Evolutionary conservation across 2,329 filamentous ascomycete genomes (phyloP).

Genomic region (Xylariaceae sp.): DNA sequence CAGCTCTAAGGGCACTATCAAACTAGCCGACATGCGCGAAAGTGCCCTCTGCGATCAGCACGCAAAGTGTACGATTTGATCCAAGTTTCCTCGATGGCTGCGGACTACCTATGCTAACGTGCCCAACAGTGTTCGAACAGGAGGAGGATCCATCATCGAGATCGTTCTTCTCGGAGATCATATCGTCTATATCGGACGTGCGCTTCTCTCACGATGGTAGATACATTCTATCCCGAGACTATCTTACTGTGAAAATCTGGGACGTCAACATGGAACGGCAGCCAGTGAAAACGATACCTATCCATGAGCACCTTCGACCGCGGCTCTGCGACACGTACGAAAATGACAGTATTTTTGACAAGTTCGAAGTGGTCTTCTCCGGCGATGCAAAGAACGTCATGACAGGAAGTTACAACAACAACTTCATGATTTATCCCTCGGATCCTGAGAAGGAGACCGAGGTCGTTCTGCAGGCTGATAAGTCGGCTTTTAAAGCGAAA

Average conservation of each 20-base stretch:
- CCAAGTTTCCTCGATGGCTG: background rate
- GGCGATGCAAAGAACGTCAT: constrained; percentile 99
- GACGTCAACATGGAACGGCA: constrained; percentile 99
- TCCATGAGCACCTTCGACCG: constrained; percentile 94
- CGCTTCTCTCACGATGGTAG: constrained; percentile 95
- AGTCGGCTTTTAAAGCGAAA: constrained; percentile 99
- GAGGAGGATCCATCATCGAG: constrained; percentile 96
- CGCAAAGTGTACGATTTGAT: constrained; percentile 75
- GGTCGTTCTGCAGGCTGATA: constrained; percentile 96
- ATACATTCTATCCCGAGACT: constrained; percentile 97
- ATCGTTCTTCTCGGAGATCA: constrained; percentile 99
- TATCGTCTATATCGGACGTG: constrained; percentile 98
- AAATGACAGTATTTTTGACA: constrained; percentile 99
- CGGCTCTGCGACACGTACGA: constrained; percentile 97
- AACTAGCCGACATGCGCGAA: constrained; percentile 97
- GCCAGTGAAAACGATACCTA: constrained; percentile 97
- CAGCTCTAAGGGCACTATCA: constrained; percentile 98
- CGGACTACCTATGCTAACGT: constrained; percentile 21
- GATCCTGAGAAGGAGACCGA: constrained; percentile 96
- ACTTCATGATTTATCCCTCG: constrained; percentile 99
- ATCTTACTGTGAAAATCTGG: constrained; percentile 99
- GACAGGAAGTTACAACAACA: constrained; percentile 99
- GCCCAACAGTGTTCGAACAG: constrained; percentile 86
- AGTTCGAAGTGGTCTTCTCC: constrained; percentile 99
- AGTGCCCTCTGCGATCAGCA: constrained; percentile 96